A percentile compares a stretch with the other conserved stretches of the same genome.
These are phyloP conservation scores for Microglena sp. DNA, from an alignment of 139 green algal genomes.

Conservation along the genomic window DNA sequence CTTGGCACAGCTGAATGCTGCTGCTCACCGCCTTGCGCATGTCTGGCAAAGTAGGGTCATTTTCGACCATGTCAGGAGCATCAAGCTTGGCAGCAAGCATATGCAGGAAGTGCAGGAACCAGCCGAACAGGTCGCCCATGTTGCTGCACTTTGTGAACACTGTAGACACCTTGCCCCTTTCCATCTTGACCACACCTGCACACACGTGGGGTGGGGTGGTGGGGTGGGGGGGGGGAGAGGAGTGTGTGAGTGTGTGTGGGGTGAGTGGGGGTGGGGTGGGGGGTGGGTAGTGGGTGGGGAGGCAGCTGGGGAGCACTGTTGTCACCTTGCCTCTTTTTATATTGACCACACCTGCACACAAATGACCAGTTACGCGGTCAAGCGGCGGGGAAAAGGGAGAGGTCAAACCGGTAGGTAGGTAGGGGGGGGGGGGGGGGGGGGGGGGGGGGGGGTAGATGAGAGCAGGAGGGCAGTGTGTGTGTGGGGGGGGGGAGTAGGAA, in stretches of 20 bases:
- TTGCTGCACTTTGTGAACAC: conserved; percentile 38
- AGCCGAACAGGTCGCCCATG: conserved; percentile 36
- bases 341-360: conserved; percentile 63
- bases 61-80: neutral
- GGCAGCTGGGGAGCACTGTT: conserved; percentile 33
- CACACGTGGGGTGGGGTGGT: too few relatives aligned
- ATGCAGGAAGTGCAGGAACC: conserved; percentile 35
- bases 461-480: too few relatives aligned
- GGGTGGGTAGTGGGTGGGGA: neutral
- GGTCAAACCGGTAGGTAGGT: too few relatives aligned
- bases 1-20: neutral
- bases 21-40: neutral
- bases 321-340: conserved; percentile 70
- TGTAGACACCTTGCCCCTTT: conserved; percentile 58
- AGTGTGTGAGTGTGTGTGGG: too few relatives aligned
- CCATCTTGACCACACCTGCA: conserved; percentile 82
- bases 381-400: too few relatives aligned
- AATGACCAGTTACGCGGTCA: too few relatives aligned
- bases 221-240: conserved; percentile 22
- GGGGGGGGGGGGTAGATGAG: too few relatives aligned
- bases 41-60: conserved; percentile 10
- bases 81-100: conserved; percentile 17
- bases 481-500: too few relatives aligned
- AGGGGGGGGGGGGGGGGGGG: too few relatives aligned
- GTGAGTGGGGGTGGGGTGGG: conserved; percentile 21